These are phyloP conservation scores for Flaveria ramosissima DNA, from an alignment of 129 eudicot genomes.

Conservation along the genomic window DNA sequence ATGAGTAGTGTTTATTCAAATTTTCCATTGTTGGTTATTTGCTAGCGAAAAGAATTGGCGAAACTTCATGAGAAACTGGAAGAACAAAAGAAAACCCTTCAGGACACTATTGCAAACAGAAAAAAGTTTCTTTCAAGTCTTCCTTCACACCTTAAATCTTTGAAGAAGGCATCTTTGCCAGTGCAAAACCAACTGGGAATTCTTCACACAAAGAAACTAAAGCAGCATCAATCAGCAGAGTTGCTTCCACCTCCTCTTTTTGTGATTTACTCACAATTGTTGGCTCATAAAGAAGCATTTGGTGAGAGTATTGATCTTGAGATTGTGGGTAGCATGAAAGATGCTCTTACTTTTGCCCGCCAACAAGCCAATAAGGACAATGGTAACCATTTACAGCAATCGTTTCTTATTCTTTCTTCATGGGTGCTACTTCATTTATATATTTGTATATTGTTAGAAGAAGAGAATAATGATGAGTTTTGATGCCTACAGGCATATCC, in stretches of 20 bases:
- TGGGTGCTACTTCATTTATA: background rate
- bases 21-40: background rate
- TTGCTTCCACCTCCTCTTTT: conserved; percentile 97
- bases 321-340: conserved; percentile 82
- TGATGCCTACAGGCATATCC: conserved; percentile 46
- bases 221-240: conserved; percentile 85
- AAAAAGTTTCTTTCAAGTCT: conserved; percentile 96
- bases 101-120: conserved; percentile 79
- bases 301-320: conserved; percentile 92
- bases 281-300: conserved; percentile 97
- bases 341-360: conserved; percentile 82
- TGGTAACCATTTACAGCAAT: conserved; percentile 35
- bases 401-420: conserved; percentile 16
- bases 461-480: conserved; percentile 6
- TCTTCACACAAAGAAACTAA: conserved; percentile 81
- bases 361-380: conserved; percentile 83
- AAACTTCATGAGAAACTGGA: conserved; percentile 74
- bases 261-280: conserved; percentile 76
- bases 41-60: conserved; percentile 88
- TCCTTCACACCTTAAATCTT: conserved; percentile 95
- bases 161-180: conserved; percentile 94
- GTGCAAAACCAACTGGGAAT: conserved; percentile 88
- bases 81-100: conserved; percentile 72
- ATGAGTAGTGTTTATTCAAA: background rate
- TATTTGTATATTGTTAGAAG: background rate